These are phyloP conservation scores for Cyclocybe aegerita DNA, from an alignment of 768 basidiomycete genomes.

Conservation along the genomic window DNA sequence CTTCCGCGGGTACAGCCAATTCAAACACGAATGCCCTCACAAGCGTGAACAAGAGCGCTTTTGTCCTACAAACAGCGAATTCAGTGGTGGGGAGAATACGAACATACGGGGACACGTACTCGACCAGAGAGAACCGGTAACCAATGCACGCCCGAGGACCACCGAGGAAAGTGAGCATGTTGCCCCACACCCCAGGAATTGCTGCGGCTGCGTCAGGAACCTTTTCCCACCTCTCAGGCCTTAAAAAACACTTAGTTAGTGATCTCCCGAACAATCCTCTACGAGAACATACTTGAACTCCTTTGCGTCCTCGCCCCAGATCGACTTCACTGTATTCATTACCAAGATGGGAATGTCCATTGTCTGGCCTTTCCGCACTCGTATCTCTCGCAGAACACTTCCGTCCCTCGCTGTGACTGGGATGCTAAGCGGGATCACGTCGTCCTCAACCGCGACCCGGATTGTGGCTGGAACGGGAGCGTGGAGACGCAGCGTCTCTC, in stretches of 20 bases:
- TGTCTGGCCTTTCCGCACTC: slow-evolving; percentile 41
- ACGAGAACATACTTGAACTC: slow-evolving; percentile 49
- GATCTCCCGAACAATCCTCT: too few species aligned
- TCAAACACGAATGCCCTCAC: slow-evolving; percentile 46
- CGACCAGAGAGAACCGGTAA: slow-evolving; percentile 60
- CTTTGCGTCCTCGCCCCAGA: slow-evolving; percentile 63
- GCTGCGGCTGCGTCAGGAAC: slow-evolving; percentile 38
- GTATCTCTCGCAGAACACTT: slow-evolving; percentile 35
- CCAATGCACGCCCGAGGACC: slow-evolving; percentile 72
- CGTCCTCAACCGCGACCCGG: slow-evolving; percentile 47
- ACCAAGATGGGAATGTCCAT: slow-evolving; percentile 48
- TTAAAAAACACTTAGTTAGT: slow-evolving; percentile 19
- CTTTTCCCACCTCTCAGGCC: slow-evolving; percentile 64
- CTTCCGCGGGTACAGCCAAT: slow-evolving; percentile 40
- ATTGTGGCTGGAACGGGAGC: slow-evolving; percentile 46
- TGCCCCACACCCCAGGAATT: slow-evolving; percentile 53
- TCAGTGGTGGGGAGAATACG: not conserved
- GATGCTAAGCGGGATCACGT: slow-evolving; percentile 46
- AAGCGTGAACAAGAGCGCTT: slow-evolving; percentile 29
- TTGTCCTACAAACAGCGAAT: slow-evolving; percentile 20
- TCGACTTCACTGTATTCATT: slow-evolving; percentile 46
- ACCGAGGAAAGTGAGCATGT: slow-evolving; percentile 60
- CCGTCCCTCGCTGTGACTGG: slow-evolving; percentile 49
- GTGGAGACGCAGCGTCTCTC: slow-evolving; percentile 58
- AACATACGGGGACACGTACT: slow-evolving; percentile 36